phyloP scores from a whole-genome alignment of 164 flowering plant genomes.

The Chloranthus sessilifolius region DNA sequence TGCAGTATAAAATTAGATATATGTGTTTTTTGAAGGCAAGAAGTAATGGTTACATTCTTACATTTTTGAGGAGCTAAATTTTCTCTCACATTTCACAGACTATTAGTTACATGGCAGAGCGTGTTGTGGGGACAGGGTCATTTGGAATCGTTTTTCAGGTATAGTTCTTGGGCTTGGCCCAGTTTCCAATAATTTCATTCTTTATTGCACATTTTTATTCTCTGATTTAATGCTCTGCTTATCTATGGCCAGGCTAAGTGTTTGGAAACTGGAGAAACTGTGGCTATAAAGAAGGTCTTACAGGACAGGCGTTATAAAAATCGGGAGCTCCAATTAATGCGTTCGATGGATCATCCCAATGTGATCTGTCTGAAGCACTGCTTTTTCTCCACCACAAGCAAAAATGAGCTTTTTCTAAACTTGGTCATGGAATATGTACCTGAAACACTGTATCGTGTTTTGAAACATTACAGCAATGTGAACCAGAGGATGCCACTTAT shows the following conservation, averaged over 20 bases:
- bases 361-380: constrained; percentile 84
- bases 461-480: constrained; percentile 69
- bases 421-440: constrained; percentile 97
- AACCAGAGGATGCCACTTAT: constrained; percentile 95
- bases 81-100: constrained; percentile 43
- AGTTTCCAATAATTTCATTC: background rate
- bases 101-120: constrained; percentile 96
- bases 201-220: too few species aligned
- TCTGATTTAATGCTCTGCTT: too few species aligned
- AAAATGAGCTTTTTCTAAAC: constrained; percentile 83
- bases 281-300: constrained; percentile 90
- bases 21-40: too few species aligned
- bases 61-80: background rate
- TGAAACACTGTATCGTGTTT: constrained; percentile 69
- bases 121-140: constrained; percentile 94
- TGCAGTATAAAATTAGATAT: too few species aligned
- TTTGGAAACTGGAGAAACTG: constrained; percentile 87
- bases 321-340: constrained; percentile 92
- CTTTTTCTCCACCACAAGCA: constrained; percentile 89
- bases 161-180: background rate
- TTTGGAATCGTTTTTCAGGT: constrained; percentile 97
- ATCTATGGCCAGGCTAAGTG: constrained; percentile 64
- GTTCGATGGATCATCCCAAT: constrained; percentile 92
- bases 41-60: too few species aligned
- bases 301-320: constrained; percentile 93